Evolutionary conservation across 768 basidiomycete species (phyloP), one percentile per base, ranked within the genome.

Genomic region (Pleurotus eryngii): DNA sequence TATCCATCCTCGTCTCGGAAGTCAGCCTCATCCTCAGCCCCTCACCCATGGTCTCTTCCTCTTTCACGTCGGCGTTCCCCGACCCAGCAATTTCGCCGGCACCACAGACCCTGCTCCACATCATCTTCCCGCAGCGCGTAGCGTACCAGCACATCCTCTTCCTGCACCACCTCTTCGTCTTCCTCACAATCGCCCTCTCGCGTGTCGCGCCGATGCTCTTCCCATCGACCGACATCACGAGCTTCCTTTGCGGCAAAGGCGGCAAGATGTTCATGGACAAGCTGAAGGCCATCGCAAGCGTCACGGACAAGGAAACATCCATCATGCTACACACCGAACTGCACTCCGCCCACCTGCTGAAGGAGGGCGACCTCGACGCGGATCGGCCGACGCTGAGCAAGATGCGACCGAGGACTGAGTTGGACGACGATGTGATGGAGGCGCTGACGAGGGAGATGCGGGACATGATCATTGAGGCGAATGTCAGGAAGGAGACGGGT

Each of bases 131-230:
- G 0, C 72, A 75, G 5, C 81, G 89, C 11, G 81, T 89, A 1
- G 78, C 82, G 1, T 88, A 86, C 67, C 91, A 95, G 65, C 89
- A 94, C 69, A 79, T 91, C 59, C 72, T 81, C 38, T 82, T 92
- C 69, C 74, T 94, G 39, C 92, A 90, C 64, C 85, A 91, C 60
- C 65, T 90, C 24, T 92, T 90, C 69, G 71, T 91, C 63, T 86
- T 90, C 67, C 64, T 87, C 57, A 89, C 83, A 27, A 79, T 92
- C 39, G 90, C 89, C 0, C 77, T 92, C 8, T 82, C 81, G 14
- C 77, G 86, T 17, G 83, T 94, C 4, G 81, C 81, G 0, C 92
- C 92, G 0, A 81, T 82, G 27, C 73, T 93, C 56, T 80, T 84
- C 60, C 82, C 85, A 8, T 67, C 72, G 5, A 72, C 76, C 38